These are phyloP conservation scores for Boletus fagicola DNA, from an alignment of 768 basidiomycete species.

Conservation along the genomic window DNA sequence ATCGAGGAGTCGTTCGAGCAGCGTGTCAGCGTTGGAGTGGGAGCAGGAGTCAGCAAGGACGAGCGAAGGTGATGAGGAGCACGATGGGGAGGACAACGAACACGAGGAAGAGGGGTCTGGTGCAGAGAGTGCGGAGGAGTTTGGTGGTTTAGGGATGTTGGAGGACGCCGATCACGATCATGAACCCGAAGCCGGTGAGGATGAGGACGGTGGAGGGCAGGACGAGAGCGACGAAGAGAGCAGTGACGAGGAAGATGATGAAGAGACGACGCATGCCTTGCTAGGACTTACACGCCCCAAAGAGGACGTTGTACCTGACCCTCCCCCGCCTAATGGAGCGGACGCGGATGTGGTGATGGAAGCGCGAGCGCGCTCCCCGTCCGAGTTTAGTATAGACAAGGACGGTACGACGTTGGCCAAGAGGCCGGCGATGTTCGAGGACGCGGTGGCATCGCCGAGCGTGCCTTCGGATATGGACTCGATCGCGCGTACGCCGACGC, in stretches of 20 bases:
- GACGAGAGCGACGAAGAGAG: constrained; percentile 41
- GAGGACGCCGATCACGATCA: constrained; percentile 13
- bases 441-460: constrained; percentile 21
- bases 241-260: constrained; percentile 37
- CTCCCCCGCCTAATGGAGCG: neutral
- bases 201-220: constrained; percentile 18
- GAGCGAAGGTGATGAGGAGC: constrained; percentile 24
- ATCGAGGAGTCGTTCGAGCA: constrained; percentile 59
- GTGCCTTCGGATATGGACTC: constrained; percentile 31
- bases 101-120: constrained; percentile 29
- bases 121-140: constrained; percentile 36
- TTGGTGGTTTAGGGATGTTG: constrained; percentile 31
- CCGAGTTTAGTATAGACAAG: constrained; percentile 7
- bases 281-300: constrained; percentile 15
- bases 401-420: neutral
- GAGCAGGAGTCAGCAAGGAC: constrained; percentile 16
- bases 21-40: constrained; percentile 36
- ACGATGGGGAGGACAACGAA: constrained; percentile 19
- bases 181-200: neutral
- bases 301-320: neutral
- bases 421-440: constrained; percentile 6
- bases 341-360: constrained; percentile 5
- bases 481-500: constrained; percentile 21
- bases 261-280: constrained; percentile 28
- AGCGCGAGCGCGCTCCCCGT: constrained; percentile 7